Base-by-base conservation (phyloP, 805 yeast genomes). In the Zygosaccharomyces siamensis region DNA sequence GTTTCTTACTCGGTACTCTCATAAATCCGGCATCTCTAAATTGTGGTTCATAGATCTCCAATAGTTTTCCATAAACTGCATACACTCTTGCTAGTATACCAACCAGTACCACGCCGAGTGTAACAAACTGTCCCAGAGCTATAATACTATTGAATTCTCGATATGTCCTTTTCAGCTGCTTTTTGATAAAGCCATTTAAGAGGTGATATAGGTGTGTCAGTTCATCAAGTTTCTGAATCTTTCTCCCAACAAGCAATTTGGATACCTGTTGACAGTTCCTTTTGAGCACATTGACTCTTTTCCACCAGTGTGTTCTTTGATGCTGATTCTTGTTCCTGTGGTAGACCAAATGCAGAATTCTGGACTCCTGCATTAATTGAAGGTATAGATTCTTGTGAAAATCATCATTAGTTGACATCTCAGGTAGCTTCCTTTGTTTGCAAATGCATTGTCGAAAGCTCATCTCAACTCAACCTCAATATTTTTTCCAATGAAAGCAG, bases 291-390 rank as follows among this genome's bases (percentile, higher is more conserved):
- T 80, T 75, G 36, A 89, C 68, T 50, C 78, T 74, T 51, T 71
- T 76, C 92, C 96, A 89, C 96, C 97, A 89, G 7, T 61, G 59
- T 27, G 87, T 76, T 6, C 74, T 76, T 3, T 82, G 70, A 60
- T 88, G 96, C 63, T 89, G 97, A 63, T 87, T 87, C 45, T 75
- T 72, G 65, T 83, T 84, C 53, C 95, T 72, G 58, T 84, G 87
- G 60, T 84, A 80, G 3, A 87, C 54, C 35, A 88, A 65, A 54
- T 80, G 84, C 3, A 88, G 63, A 3, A 86, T 58, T 21, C 77
- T 74, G 45, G 68, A 78, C 66, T 89, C 96, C 41, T 64, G 71
- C 33, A 56, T 55, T 3, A 77, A 45, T 28, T 32, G 35, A 32
- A 47, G 26, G 16, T 38, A 46, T n/a, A 42, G 24, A 12, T 38